Conservation (phyloP, 148 eudicot genomes). For the Pharnaceum exiguum region DNA sequence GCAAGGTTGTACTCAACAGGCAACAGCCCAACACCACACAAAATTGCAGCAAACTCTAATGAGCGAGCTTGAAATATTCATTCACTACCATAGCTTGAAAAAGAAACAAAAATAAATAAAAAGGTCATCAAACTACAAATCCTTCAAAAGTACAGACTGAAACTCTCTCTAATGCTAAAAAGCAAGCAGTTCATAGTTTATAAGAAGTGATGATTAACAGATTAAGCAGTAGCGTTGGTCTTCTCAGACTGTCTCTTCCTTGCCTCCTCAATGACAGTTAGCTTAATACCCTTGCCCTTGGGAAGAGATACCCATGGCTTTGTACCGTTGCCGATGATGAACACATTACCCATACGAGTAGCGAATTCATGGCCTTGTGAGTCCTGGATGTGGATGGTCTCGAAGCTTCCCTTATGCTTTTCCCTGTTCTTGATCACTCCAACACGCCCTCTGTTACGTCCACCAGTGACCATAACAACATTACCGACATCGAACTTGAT, state of each 20-base stretch:
- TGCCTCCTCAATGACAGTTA: conserved; percentile 53
- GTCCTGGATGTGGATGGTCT: conserved; percentile 58
- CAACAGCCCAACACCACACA: not conserved
- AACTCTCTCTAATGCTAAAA: not conserved
- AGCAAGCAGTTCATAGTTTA: not conserved
- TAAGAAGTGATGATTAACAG: not conserved
- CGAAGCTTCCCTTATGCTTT: conserved; percentile 65
- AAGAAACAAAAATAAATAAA: not conserved
- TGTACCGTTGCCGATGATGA: conserved; percentile 47
- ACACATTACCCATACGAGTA: conserved; percentile 53
- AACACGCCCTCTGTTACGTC: conserved; percentile 60
- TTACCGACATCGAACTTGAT: conserved; percentile 55
- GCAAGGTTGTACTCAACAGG: not conserved
- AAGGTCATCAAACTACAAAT: not conserved
- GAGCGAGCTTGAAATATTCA: no score
- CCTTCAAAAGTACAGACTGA: not conserved
- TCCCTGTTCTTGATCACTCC: conserved; percentile 58
- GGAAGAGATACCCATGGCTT: conserved; percentile 63
- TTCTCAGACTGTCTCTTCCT: conserved; percentile 29
- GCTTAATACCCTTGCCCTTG: conserved; percentile 63
- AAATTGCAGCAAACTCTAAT: not conserved
- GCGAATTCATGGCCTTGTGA: conserved; percentile 61
- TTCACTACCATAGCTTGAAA: no score
- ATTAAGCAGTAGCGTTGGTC: conserved; percentile 10
- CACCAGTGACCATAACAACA: conserved; percentile 58